Conservation (phyloP, 345 rosid species). For the Brassica napus region DNA sequence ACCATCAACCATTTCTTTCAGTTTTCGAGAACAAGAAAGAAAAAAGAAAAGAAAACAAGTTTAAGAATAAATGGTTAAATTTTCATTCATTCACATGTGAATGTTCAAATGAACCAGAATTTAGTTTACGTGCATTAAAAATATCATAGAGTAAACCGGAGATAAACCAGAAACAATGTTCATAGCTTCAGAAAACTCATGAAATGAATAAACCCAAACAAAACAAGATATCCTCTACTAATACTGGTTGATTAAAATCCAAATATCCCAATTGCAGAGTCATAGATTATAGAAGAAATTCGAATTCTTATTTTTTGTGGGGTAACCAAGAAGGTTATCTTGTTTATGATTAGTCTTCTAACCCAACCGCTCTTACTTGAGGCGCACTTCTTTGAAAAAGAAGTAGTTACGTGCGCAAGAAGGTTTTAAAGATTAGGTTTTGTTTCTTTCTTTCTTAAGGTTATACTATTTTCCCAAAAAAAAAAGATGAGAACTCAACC, state of each 20-base stretch:
- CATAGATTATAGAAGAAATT: no score
- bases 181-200: no score
- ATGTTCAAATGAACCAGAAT: neutral
- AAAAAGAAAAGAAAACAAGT: neutral
- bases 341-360: no score
- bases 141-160: neutral
- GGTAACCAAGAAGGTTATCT: no score
- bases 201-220: no score
- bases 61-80: no score
- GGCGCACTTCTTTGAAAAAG: neutral
- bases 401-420: neutral
- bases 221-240: no score
- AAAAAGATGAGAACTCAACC: constrained; percentile 33
- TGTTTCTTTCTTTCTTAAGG: neutral
- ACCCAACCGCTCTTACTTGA: neutral
- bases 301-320: no score
- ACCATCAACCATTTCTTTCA: no score
- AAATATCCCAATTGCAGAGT: no score
- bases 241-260: no score
- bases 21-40: neutral
- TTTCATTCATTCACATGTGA: neutral
- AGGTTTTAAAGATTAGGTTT: neutral
- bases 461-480: neutral
- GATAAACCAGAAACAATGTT: neutral
- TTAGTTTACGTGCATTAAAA: neutral